Conservation (phyloP, 345 rosid genomes). For the Rhodamnia rubescens region DNA sequence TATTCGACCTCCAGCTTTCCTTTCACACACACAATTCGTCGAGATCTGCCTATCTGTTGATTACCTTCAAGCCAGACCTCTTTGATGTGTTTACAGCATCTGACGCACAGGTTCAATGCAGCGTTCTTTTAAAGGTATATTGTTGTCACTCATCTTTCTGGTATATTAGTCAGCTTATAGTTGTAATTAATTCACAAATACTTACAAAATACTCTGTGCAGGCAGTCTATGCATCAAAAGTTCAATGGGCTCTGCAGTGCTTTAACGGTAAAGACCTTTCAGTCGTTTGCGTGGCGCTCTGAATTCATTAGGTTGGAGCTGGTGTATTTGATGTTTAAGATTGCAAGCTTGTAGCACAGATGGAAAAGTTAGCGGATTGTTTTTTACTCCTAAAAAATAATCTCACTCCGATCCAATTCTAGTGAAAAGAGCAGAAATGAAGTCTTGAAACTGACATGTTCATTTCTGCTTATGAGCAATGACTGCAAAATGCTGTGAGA, state of each 20-base stretch:
- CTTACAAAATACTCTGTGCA: conserved; percentile 1
- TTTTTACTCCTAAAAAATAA: neutral
- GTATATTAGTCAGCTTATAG: neutral
- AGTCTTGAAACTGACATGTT: neutral
- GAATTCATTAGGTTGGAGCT: neutral
- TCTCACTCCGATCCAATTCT: neutral
- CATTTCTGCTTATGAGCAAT: neutral
- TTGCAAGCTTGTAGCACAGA: neutral
- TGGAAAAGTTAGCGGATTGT: neutral
- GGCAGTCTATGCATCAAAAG: conserved; percentile 77
- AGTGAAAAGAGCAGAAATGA: neutral
- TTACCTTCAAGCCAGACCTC: conserved; percentile 54
- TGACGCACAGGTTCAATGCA: conserved; percentile 50
- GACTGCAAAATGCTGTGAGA: neutral
- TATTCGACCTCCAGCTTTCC: conserved; percentile 25
- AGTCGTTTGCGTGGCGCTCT: neutral
- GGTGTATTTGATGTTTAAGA: neutral
- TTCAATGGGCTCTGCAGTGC: conserved; percentile 73
- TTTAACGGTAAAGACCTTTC: conserved; percentile 33
- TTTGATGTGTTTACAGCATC: conserved; percentile 48
- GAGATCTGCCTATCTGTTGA: conserved; percentile 60
- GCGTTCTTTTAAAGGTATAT: conserved; percentile 68
- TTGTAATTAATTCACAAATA: neutral
- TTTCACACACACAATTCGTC: conserved; percentile 72
- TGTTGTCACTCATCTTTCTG: neutral